Evolutionary conservation across 2,329 filamentous ascomycete genomes (phyloP), one percentile per base, ranked within the genome.

Genomic region (Paecilomyces variotii): DNA sequence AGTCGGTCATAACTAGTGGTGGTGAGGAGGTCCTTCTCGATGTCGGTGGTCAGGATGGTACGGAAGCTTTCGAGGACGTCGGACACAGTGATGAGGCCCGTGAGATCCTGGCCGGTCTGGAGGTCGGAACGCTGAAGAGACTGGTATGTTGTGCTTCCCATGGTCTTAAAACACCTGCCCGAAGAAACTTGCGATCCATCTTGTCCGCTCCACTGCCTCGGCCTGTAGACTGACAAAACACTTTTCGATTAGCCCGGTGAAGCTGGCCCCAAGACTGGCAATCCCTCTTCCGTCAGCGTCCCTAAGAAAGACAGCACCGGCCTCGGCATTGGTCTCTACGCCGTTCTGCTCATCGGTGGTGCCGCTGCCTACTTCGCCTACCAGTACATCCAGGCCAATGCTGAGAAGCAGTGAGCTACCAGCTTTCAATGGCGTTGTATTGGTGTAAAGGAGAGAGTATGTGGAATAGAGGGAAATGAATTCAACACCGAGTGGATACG

Each of bases 81-180:
- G 94, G 94, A 73, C 94, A 99, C 88, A 95, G 90, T 70, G 94
- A 99, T 78, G 94, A 99, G 83, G 94, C 94, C 66, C 88, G 94
- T 66, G 93, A 97, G 81, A 93, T 96, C 66, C 86, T 99, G 59
- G 86, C 88, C 32, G 84, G 85, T 70, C 80, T 96, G 64, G 78
- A 86, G 56, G 83, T 94, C 65, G 92, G 90, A 64, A 82, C 73
- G 39, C 78, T 97, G 75, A 95, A 96, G 86, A 85, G 90, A 76
- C 74, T 84, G 82, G 90, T 95, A 83, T 70, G 9, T 54, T 56
- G 52, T 28, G 19, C 49, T 51, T 7, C 26, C 14, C 9, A n/a
- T 51, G 19, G 30, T 5, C n/a, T n/a, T 14, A 19, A 19, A 45
- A 2, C 4, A 45, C 35, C 35, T n/a, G n/a, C 14, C 35, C 7